phyloP scores from a whole-genome alignment of 2,329 filamentous ascomycete species.

The Dactylellina sp. region DNA sequence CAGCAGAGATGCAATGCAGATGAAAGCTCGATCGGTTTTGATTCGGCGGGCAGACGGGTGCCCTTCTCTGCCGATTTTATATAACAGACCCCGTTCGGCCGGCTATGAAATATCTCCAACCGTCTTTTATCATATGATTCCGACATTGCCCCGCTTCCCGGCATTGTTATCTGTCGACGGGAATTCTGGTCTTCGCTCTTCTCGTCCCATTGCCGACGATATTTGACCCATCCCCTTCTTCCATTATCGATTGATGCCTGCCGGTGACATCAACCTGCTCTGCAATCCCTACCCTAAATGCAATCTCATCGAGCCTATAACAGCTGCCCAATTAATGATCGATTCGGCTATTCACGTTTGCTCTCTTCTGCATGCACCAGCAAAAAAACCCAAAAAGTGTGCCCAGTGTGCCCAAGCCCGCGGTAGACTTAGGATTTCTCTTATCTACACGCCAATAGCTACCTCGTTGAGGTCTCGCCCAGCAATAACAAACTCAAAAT shows the following conservation, averaged over 20 bases:
- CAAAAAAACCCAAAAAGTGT: too few species aligned
- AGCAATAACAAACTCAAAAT: constrained; percentile 7
- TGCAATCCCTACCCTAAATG: constrained; percentile 30
- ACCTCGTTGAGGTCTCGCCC: constrained; percentile 6
- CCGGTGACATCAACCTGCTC: constrained; percentile 54
- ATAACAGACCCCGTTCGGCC: constrained; percentile 15
- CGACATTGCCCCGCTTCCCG: constrained; percentile 23
- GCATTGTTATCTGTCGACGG: constrained; percentile 2
- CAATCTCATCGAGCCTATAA: too few species aligned
- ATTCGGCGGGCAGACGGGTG: neutral
- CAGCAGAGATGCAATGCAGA: constrained; percentile 20
- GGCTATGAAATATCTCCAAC: constrained; percentile 24
- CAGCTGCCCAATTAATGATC: constrained; percentile 23
- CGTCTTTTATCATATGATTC: constrained; percentile 31
- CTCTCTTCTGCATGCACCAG: constrained; percentile 1
- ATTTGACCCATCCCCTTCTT: too few species aligned
- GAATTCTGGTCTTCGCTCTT: too few species aligned
- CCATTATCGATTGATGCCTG: constrained; percentile 23
- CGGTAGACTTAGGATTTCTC: constrained; percentile 4
- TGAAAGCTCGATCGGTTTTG: constrained; percentile 7
- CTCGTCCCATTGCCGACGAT: constrained; percentile 53
- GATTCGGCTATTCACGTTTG: constrained; percentile 45
- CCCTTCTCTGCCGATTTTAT: constrained; percentile 29
- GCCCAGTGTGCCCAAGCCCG: neutral
- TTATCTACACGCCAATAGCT: constrained; percentile 27